These are phyloP conservation scores for Xylariaceae sp. DNA, from an alignment of 2,329 filamentous ascomycete genomes.

Conservation along the genomic window DNA sequence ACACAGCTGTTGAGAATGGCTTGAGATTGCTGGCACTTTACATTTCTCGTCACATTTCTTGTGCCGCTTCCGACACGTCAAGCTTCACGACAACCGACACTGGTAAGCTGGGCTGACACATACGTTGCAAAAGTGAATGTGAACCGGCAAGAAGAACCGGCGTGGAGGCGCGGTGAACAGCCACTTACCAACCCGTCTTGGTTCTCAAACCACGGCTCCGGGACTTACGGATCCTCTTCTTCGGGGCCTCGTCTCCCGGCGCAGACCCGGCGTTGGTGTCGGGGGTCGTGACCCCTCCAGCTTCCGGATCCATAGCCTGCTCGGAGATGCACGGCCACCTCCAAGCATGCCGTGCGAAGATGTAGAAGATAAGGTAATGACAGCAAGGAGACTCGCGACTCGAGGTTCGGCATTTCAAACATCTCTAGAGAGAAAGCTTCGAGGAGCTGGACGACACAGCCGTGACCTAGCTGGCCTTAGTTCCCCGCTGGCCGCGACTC, in stretches of 20 bases:
- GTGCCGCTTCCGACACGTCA: conserved; percentile 17
- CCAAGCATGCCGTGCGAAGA: too few species aligned
- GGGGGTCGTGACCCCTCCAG: neutral
- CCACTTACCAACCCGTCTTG: conserved; percentile 18
- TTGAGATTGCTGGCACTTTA: conserved; percentile 5
- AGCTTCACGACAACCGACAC: neutral
- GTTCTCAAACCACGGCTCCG: conserved; percentile 18
- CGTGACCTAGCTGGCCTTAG: too few species aligned
- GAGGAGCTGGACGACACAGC: too few species aligned
- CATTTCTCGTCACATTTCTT: conserved; percentile 22
- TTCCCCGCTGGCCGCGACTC: too few species aligned
- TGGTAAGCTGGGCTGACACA: neutral
- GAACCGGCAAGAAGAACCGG: neutral
- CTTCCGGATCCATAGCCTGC: too few species aligned
- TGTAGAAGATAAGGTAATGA: too few species aligned
- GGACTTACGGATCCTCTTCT: conserved; percentile 21
- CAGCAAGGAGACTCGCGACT: too few species aligned
- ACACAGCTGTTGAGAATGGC: neutral
- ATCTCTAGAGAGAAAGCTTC: too few species aligned
- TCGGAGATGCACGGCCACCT: too few species aligned
- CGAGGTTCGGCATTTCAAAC: too few species aligned
- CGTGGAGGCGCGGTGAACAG: neutral
- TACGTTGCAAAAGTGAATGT: conserved; percentile 1
- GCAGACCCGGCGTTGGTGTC: neutral
- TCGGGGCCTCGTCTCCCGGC: conserved; percentile 3